Base-by-base conservation (phyloP, 2,329 filamentous ascomycete species). In the Geosmithia morbida region DNA sequence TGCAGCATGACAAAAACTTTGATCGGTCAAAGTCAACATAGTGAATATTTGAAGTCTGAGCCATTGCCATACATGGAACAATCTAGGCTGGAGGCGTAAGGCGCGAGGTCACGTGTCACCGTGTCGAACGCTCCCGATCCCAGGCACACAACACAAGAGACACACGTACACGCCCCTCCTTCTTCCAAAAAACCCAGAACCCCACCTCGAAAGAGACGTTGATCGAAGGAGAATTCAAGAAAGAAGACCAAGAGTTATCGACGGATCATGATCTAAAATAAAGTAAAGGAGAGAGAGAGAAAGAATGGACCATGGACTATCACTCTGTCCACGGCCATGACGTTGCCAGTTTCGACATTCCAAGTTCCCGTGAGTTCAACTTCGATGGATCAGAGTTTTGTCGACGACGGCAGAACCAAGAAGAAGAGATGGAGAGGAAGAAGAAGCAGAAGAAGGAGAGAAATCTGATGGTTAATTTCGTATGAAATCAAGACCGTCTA, bases 401-500 rank as follows among this genome's bases (percentile, higher is more conserved):
- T 54, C 53, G 7, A 26, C 30, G 26, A 4, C 20, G n/a, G n/a
- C n/a, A n/a, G n/a, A 45, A 45, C 10, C 17, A 16, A 22, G 19
- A 43, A 29, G 26, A 54, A 6, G 17, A 29, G 18, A 7, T 44
- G 29, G 10, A 7, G 10, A 30, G n/a, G n/a, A n/a, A n/a, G n/a
- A n/a, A n/a, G n/a, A n/a, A n/a, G n/a, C n/a, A n/a, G n/a, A n/a
- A n/a, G n/a, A n/a, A n/a, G n/a, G n/a, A n/a, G n/a, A n/a, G n/a
- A n/a, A n/a, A n/a, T n/a, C n/a, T n/a, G n/a, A n/a, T n/a, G n/a
- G n/a, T n/a, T n/a, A n/a, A n/a, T n/a, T n/a, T n/a, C n/a, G n/a
- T n/a, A n/a, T n/a, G n/a, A n/a, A n/a, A n/a, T n/a, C n/a, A n/a
- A 88, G 84, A 89, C 66, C 79, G 85, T 46, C 68, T 90, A 47